Conservation (phyloP, 306 rosid genomes). For the Quercus mongolica region DNA sequence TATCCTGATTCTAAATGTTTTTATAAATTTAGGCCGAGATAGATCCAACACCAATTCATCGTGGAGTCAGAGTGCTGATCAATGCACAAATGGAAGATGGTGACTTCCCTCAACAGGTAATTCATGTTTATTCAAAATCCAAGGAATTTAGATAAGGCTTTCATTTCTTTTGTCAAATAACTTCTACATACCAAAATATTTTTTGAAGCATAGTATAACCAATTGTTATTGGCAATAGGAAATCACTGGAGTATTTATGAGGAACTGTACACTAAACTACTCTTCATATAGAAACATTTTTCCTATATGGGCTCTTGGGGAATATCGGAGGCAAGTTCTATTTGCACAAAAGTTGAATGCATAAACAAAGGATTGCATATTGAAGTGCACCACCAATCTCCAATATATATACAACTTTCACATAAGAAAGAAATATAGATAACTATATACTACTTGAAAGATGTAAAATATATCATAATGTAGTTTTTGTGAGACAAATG, state of each 20-base stretch:
- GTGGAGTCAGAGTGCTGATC: conserved; percentile 48
- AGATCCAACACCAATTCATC: conserved; percentile 59
- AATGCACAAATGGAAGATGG: conserved; percentile 73
- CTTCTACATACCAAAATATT: neutral
- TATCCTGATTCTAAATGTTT: neutral
- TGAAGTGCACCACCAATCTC: neutral
- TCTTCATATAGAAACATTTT: conserved; percentile 47
- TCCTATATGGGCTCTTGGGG: conserved; percentile 58
- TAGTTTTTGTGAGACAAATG: no score
- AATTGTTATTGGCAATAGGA: conserved; percentile 27
- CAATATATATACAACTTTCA: no score
- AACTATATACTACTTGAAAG: neutral
- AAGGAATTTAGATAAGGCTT: neutral
- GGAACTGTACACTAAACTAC: conserved; percentile 45
- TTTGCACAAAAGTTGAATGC: neutral
- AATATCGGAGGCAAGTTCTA: conserved; percentile 33
- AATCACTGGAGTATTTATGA: conserved; percentile 51
- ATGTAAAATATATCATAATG: neutral
- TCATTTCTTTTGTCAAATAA: neutral
- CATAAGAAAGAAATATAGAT: no score
- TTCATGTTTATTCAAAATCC: neutral
- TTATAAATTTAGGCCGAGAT: conserved; percentile 41
- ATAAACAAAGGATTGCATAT: neutral
- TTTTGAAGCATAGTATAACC: neutral
- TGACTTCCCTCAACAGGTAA: conserved; percentile 71